A percentile compares a stretch with the other conserved stretches of the same genome.
These are phyloP conservation scores for Artemisia tridentata DNA, from an alignment of 129 eudicot species.

Conservation along the genomic window DNA sequence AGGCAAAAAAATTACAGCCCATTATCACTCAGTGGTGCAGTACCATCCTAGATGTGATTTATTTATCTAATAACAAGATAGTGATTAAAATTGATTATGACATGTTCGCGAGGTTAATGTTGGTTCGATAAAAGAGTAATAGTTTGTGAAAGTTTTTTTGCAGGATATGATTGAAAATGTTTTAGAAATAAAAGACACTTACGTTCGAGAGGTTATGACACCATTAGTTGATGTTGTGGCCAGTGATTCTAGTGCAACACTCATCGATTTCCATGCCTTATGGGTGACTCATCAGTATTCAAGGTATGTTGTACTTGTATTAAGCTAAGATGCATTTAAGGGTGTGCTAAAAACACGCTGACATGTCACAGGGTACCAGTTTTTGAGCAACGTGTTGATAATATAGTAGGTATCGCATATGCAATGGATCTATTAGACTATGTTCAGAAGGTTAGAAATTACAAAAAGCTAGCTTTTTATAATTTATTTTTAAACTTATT, in stretches of 20 bases:
- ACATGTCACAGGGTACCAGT: conserved; percentile 76
- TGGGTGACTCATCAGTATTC: conserved; percentile 99
- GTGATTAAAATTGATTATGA: background rate
- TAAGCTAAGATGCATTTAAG: conserved; percentile 5
- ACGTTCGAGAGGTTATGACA: conserved; percentile 99
- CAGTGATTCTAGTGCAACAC: conserved; percentile 87
- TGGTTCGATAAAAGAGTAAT: conserved; percentile 1
- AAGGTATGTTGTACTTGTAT: conserved; percentile 42
- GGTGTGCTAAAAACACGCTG: conserved; percentile 18
- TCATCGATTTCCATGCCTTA: conserved; percentile 76
- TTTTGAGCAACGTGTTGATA: conserved; percentile 95
- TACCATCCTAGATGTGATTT: too few relatives aligned
- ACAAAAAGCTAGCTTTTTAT: background rate
- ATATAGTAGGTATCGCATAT: conserved; percentile 95
- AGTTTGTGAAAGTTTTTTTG: conserved; percentile 19
- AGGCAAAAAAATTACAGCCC: too few relatives aligned
- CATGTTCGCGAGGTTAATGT: background rate
- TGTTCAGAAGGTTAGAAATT: conserved; percentile 69
- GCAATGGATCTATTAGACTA: conserved; percentile 97
- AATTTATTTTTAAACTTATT: background rate
- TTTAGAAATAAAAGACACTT: conserved; percentile 95
- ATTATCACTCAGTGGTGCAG: too few relatives aligned
- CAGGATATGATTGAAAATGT: conserved; percentile 99
- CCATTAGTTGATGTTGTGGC: conserved; percentile 99
- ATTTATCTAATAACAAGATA: too few relatives aligned